Percentiles rank a stretch among this genome's conserved stretches.
These are phyloP conservation scores for Pugionium dolabratum DNA, from an alignment of 345 rosid genomes.

Conservation along the genomic window DNA sequence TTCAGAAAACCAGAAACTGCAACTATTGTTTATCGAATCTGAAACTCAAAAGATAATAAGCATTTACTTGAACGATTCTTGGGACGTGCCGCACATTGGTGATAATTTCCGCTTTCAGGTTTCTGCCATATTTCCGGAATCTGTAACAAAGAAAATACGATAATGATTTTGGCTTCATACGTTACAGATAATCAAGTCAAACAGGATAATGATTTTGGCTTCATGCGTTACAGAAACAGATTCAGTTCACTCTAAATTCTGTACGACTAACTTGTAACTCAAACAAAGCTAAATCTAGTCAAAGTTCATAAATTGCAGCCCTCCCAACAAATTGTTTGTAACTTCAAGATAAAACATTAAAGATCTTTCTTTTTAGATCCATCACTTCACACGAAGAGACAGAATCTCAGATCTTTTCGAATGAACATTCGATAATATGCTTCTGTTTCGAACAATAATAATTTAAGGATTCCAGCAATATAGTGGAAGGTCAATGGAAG, in stretches of 20 bases:
- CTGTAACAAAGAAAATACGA: slow-evolving; percentile 39
- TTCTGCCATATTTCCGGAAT: slow-evolving; percentile 88
- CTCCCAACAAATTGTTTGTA: slow-evolving; percentile 17
- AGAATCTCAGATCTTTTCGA: slow-evolving; percentile 11
- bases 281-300: slow-evolving; percentile 16
- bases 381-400: slow-evolving; percentile 4
- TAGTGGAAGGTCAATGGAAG: slow-evolving; percentile 27
- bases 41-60: neutral
- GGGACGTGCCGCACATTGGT: slow-evolving; percentile 65
- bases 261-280: neutral
- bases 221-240: slow-evolving; percentile 25
- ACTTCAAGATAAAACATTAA: slow-evolving; percentile 15
- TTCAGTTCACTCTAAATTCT: neutral
- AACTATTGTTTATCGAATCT: neutral
- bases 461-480: neutral
- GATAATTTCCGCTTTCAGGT: slow-evolving; percentile 62
- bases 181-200: neutral
- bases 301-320: slow-evolving; percentile 22
- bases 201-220: neutral
- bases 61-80: slow-evolving; percentile 53
- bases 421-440: slow-evolving; percentile 20
- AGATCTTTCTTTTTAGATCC: slow-evolving; percentile 1
- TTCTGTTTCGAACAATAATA: slow-evolving; percentile 12
- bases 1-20: slow-evolving; percentile 10
- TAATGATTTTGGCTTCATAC: too few species aligned